phyloP scores from a whole-genome alignment of 345 rosid species.

The Nephelium lappaceum region DNA sequence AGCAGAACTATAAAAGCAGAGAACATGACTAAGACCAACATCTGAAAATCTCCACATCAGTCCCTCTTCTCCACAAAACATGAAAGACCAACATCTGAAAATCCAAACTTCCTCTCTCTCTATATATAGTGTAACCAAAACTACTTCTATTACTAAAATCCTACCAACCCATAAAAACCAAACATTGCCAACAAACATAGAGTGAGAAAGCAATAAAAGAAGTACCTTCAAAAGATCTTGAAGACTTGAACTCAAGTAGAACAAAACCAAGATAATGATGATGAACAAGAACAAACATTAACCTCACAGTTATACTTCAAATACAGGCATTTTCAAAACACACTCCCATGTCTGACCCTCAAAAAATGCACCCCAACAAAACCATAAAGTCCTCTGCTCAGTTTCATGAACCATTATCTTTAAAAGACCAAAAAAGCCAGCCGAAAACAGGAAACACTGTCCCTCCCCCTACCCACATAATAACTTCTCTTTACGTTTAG shows the following conservation, averaged over 20 bases:
- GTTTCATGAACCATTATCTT: slow-evolving; percentile 28
- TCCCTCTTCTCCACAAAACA: background rate
- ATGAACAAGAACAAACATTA: background rate
- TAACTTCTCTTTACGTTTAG: slow-evolving; percentile 7
- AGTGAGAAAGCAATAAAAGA: background rate
- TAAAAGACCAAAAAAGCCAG: slow-evolving; percentile 8
- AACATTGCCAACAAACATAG: background rate
- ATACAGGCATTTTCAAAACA: background rate
- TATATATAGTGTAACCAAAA: background rate
- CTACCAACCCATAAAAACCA: background rate
- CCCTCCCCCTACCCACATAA: slow-evolving; percentile 39
- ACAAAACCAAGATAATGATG: background rate
- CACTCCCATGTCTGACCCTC: too few relatives aligned
- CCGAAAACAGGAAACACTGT: slow-evolving; percentile 34
- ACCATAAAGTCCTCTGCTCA: background rate
- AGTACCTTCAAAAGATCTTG: slow-evolving; percentile 34
- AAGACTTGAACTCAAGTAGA: background rate
- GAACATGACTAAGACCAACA: background rate
- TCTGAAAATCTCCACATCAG: background rate
- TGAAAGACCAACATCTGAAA: background rate
- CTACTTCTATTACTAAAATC: background rate
- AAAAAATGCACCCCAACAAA: too few relatives aligned
- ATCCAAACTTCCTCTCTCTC: background rate
- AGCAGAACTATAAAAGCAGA: background rate
- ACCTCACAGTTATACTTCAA: background rate